phyloP scores from a whole-genome alignment of 1,284 basidiomycete genomes.

The Cutaneotrichosporon cavernicola region DNA sequence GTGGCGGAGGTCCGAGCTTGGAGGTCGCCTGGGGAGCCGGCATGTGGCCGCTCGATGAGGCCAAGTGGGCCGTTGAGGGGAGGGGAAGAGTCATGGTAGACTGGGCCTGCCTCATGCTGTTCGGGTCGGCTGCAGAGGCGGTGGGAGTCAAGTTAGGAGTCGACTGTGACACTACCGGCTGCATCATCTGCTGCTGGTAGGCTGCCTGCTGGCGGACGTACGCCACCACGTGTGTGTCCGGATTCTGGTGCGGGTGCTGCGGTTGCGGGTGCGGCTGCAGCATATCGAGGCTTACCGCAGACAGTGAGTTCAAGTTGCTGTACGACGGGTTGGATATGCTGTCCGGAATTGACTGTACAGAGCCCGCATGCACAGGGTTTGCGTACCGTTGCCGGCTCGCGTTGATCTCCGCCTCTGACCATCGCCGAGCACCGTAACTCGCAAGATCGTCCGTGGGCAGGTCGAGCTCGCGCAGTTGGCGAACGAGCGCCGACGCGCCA shows the following conservation, averaged over 20 bases:
- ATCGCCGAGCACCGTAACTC: constrained; percentile 46
- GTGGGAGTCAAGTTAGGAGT: constrained; percentile 15
- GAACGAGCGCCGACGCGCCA: constrained; percentile 48
- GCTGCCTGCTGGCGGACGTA: constrained; percentile 36
- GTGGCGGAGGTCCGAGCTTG: constrained; percentile 21
- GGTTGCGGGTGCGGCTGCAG: background rate
- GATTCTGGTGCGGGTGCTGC: constrained; percentile 11
- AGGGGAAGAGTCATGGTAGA: constrained; percentile 6
- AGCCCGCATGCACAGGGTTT: background rate
- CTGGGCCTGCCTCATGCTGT: background rate
- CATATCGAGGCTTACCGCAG: constrained; percentile 21
- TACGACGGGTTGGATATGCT: constrained; percentile 27
- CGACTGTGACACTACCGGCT: constrained; percentile 14
- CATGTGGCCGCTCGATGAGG: background rate
- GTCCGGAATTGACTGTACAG: constrained; percentile 22
- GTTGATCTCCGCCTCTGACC: constrained; percentile 19
- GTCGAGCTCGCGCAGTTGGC: constrained; percentile 52
- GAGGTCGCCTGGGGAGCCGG: background rate
- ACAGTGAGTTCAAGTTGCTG: constrained; percentile 18
- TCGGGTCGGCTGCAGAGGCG: background rate
- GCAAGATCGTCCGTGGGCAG: constrained; percentile 53
- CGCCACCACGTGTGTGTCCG: constrained; percentile 28
- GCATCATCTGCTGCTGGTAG: constrained; percentile 24
- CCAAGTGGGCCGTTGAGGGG: background rate
- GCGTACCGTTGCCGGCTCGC: background rate